Evolutionary conservation across 1,284 basidiomycete species (phyloP).

Genomic region (Ustilago tritici): DNA sequence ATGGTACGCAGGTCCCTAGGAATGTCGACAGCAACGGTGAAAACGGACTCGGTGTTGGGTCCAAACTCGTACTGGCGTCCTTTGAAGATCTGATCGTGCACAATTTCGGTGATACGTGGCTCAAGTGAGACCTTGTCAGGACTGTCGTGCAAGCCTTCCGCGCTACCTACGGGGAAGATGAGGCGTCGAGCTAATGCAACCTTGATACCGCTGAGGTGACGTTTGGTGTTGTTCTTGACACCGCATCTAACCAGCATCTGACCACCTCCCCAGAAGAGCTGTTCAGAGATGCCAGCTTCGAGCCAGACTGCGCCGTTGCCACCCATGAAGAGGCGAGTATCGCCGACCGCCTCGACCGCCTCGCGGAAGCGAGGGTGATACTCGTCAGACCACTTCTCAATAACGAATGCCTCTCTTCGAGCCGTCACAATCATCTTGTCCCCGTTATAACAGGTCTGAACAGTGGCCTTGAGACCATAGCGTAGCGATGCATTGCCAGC

Average conservation of each 20-base stretch:
- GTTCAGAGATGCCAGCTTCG: constrained; percentile 56
- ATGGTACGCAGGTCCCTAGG: constrained; percentile 60
- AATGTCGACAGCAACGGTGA: constrained; percentile 57
- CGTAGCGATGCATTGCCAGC: constrained; percentile 60
- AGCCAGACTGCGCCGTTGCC: constrained; percentile 64
- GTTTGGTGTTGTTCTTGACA: constrained; percentile 65
- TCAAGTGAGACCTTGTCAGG: constrained; percentile 48
- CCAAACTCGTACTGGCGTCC: constrained; percentile 62
- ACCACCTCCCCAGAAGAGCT: constrained; percentile 59
- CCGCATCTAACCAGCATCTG: constrained; percentile 57
- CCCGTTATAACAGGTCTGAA: constrained; percentile 63
- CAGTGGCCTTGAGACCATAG: constrained; percentile 61
- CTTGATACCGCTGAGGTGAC: constrained; percentile 60
- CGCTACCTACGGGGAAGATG: constrained; percentile 57
- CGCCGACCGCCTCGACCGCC: constrained; percentile 59
- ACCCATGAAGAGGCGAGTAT: constrained; percentile 65
- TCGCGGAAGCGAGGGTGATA: constrained; percentile 40
- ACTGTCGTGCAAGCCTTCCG: constrained; percentile 48
- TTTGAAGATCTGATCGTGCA: constrained; percentile 60
- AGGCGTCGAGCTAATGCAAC: constrained; percentile 57
- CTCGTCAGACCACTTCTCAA: constrained; percentile 62
- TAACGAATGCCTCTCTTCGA: constrained; percentile 57
- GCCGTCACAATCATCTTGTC: constrained; percentile 58
- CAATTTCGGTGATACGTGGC: constrained; percentile 62
- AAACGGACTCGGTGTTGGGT: constrained; percentile 55